Conservation (phyloP, 768 basidiomycete genomes). For the Cystofilobasidium macerans region DNA sequence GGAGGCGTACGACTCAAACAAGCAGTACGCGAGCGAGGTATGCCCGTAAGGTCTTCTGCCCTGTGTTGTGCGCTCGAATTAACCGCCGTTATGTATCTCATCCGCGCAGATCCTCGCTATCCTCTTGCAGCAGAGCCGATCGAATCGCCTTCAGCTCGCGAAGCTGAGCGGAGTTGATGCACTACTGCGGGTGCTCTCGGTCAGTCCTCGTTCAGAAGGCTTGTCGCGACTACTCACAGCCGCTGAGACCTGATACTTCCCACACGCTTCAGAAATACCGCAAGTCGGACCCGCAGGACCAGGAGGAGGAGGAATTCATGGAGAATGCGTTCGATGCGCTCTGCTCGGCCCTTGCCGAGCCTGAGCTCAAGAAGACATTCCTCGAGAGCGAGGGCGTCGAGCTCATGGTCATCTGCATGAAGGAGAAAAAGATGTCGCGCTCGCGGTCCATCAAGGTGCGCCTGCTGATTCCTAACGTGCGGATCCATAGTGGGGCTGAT, state of each 20-base stretch:
- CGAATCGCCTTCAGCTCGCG: slow-evolving; percentile 58
- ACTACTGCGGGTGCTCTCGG: slow-evolving; percentile 65
- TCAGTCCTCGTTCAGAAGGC: slow-evolving; percentile 42
- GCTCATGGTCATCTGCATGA: slow-evolving; percentile 97
- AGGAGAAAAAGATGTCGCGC: slow-evolving; percentile 69
- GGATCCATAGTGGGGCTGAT: no score
- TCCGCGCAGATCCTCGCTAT: slow-evolving; percentile 53
- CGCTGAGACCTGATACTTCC: no score
- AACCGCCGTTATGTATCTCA: not conserved
- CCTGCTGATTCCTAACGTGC: not conserved
- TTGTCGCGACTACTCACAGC: no score
- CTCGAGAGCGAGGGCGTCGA: slow-evolving; percentile 87
- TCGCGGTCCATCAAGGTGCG: slow-evolving; percentile 66
- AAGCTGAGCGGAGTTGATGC: slow-evolving; percentile 68
- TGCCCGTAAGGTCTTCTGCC: not conserved
- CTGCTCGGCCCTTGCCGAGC: slow-evolving; percentile 73
- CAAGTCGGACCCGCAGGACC: slow-evolving; percentile 65
- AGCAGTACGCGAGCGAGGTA: slow-evolving; percentile 83
- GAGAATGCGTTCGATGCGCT: slow-evolving; percentile 87
- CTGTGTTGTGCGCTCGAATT: not conserved
- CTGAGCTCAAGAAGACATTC: slow-evolving; percentile 67
- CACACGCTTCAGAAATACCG: slow-evolving; percentile 62
- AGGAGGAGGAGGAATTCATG: slow-evolving; percentile 94
- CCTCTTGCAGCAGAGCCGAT: slow-evolving; percentile 60
- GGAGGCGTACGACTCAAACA: slow-evolving; percentile 74